Percentiles rank a stretch among this genome's conserved stretches.
Conservation (phyloP, 306 rosid genomes). For the Trichosanthes cucumerina region DNA sequence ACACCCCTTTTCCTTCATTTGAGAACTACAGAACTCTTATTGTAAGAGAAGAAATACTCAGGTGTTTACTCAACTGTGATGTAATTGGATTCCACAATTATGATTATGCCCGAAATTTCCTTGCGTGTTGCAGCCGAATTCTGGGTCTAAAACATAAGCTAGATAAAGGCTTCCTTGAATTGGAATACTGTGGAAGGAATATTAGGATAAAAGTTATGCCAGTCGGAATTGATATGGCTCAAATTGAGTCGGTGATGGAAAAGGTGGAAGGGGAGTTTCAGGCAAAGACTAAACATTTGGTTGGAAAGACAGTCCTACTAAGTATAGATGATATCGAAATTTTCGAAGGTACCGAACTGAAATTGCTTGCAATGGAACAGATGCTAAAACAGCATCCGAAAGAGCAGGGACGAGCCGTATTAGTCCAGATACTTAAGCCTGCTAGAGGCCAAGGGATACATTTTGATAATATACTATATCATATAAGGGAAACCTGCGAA, state of each 20-base stretch:
- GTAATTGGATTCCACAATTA: constrained; percentile 82
- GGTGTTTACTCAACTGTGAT: constrained; percentile 68
- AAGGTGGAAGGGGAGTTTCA: not conserved
- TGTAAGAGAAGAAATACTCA: constrained; percentile 67
- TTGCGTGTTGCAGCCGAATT: constrained; percentile 47
- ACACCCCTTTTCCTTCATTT: constrained; percentile 15
- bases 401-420: constrained; percentile 43
- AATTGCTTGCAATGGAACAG: constrained; percentile 67
- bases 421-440: constrained; percentile 81
- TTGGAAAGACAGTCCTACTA: constrained; percentile 25
- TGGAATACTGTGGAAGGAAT: not conserved
- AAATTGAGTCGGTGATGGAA: not conserved
- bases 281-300: not conserved
- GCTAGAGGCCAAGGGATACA: constrained; percentile 81
- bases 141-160: not conserved
- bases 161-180: not conserved
- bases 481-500: constrained; percentile 41
- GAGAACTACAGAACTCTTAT: constrained; percentile 69
- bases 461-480: constrained; percentile 64
- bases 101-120: constrained; percentile 87
- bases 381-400: constrained; percentile 57
- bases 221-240: not conserved
- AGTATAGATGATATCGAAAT: constrained; percentile 87
- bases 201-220: not conserved
- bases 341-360: constrained; percentile 75